Evolutionary conservation across 139 green algal genomes (phyloP).

Genomic region (Coelastrella sp.): DNA sequence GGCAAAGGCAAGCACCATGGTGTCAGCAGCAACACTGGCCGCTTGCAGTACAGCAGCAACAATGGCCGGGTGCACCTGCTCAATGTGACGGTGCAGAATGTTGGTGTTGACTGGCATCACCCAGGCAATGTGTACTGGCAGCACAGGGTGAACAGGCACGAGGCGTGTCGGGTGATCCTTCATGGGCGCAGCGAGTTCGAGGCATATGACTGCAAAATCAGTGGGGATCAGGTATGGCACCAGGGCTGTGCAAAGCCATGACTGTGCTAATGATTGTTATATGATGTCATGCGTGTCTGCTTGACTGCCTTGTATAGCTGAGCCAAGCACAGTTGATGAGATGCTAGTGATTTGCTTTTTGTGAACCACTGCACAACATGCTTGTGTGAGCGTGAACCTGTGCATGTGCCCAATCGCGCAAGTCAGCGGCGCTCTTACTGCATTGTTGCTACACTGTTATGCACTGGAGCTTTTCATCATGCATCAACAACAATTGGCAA

Average conservation of each 20-base stretch:
- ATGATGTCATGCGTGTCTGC: not conserved
- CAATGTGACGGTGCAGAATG: constrained; percentile 88
- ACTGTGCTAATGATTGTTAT: not conserved
- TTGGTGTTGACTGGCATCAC: constrained; percentile 86
- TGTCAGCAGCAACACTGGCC: constrained; percentile 1
- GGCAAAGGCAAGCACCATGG: not conserved
- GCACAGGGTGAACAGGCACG: constrained; percentile 75
- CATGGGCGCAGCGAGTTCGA: constrained; percentile 93
- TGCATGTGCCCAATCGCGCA: too few species aligned
- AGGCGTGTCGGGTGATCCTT: constrained; percentile 81
- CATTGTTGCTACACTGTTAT: too few species aligned
- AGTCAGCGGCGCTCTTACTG: too few species aligned
- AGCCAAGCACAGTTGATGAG: too few species aligned
- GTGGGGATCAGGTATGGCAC: constrained; percentile 38
- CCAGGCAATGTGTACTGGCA: constrained; percentile 86
- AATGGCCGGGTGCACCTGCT: constrained; percentile 81
- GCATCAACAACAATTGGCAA: not conserved
- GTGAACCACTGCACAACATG: too few species aligned
- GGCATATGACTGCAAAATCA: constrained; percentile 70
- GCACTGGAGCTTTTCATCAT: not conserved
- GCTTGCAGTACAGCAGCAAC: constrained; percentile 64
- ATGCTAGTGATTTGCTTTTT: too few species aligned
- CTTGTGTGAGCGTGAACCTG: too few species aligned
- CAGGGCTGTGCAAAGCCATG: not conserved
- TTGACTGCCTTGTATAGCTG: too few species aligned